phyloP scores from a whole-genome alignment of 257 asterid genomes.

The Solanum pinnatisectum region DNA sequence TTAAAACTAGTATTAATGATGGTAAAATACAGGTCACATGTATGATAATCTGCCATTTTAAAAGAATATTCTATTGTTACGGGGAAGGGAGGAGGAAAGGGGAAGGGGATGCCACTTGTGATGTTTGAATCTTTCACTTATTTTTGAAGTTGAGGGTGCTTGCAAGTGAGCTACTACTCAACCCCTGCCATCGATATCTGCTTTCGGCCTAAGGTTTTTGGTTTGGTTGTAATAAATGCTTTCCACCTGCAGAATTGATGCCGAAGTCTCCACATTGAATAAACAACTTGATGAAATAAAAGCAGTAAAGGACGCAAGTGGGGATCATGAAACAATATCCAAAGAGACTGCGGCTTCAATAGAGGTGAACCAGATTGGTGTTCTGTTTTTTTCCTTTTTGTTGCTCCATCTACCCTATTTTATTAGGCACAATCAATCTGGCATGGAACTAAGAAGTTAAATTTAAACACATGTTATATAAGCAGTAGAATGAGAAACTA shows the following conservation, averaged over 20 bases:
- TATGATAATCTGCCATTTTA: background rate
- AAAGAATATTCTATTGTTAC: background rate
- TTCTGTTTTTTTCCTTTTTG: background rate
- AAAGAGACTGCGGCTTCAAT: slow-evolving; percentile 41
- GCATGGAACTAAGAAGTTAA: background rate
- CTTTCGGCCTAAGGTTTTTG: background rate
- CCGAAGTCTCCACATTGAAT: slow-evolving; percentile 65
- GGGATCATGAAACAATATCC: slow-evolving; percentile 25
- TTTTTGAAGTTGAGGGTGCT: background rate
- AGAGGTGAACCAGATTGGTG: slow-evolving; percentile 39
- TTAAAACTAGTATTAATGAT: background rate
- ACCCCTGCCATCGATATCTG: background rate
- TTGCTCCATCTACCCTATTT: background rate
- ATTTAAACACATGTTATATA: background rate
- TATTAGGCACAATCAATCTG: background rate
- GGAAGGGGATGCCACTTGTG: background rate
- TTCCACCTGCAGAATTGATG: slow-evolving; percentile 59
- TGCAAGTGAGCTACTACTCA: background rate
- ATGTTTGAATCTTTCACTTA: background rate
- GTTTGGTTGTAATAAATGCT: background rate
- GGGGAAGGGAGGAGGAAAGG: background rate
- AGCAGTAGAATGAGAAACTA: background rate
- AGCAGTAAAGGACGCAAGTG: slow-evolving; percentile 28
- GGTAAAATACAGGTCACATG: background rate
- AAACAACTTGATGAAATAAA: slow-evolving; percentile 56